A percentile compares a stretch with the other conserved stretches of the same genome.
Evolutionary conservation across 305 asterid species (phyloP).

Genomic region (Fraxinus velutina): DNA sequence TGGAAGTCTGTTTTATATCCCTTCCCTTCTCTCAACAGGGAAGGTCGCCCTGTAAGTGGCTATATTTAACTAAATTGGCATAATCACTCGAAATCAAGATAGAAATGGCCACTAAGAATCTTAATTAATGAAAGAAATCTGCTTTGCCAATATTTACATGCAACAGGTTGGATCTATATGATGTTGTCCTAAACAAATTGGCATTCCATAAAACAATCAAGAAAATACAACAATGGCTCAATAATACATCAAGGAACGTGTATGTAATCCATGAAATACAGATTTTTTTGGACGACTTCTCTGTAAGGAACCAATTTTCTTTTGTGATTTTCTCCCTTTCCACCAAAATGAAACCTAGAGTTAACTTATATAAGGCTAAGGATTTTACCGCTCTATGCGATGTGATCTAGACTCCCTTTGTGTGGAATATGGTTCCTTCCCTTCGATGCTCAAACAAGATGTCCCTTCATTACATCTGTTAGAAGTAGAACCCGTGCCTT

Average conservation of each 20-base stretch:
- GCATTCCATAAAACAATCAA: neutral
- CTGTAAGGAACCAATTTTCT: neutral
- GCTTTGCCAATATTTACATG: neutral
- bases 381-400: constrained; percentile 31
- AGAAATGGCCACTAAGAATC: neutral
- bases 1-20: neutral
- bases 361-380: constrained; percentile 12
- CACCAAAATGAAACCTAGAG: constrained; percentile 4
- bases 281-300: constrained; percentile 5
- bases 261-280: neutral
- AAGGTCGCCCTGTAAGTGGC: neutral
- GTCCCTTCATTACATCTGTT: constrained; percentile 41
- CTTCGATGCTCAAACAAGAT: constrained; percentile 28
- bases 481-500: constrained; percentile 53
- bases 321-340: constrained; percentile 3
- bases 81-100: neutral
- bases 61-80: neutral
- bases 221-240: constrained; percentile 11
- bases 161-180: neutral
- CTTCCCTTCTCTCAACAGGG: neutral
- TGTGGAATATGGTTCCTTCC: constrained; percentile 34
- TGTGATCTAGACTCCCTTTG: constrained; percentile 32
- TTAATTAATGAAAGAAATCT: neutral
- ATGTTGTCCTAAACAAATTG: neutral
- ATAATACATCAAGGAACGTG: constrained; percentile 25